Conservation (phyloP, 768 basidiomycete species). For the Lyophyllum decastes region DNA sequence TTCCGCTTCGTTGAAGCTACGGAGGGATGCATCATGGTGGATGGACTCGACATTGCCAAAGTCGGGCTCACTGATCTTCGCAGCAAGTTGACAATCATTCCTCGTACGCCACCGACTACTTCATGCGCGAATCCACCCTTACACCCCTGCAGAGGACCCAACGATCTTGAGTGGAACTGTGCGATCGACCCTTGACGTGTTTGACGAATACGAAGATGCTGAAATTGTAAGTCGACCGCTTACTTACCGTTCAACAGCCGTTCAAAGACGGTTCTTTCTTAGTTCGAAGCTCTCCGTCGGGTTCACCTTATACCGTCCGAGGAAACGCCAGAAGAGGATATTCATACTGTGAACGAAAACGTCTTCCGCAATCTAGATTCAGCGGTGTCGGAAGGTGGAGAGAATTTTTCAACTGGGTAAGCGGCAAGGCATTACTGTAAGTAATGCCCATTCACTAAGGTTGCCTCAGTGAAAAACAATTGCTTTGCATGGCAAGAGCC, state of each 20-base stretch:
- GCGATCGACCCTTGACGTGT: conserved; percentile 82
- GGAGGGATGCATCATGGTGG: conserved; percentile 72
- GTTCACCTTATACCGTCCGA: conserved; percentile 76
- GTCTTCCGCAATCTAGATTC: conserved; percentile 79
- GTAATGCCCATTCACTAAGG: background rate
- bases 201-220: conserved; percentile 80
- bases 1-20: conserved; percentile 90
- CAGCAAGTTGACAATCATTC: conserved; percentile 67
- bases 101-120: conserved; percentile 46
- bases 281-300: conserved; percentile 84
- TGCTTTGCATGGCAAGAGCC: conserved; percentile 85
- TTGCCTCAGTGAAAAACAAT: conserved; percentile 63
- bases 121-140: background rate
- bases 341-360: conserved; percentile 62
- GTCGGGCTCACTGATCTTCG: conserved; percentile 85
- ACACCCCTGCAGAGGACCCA: conserved; percentile 70
- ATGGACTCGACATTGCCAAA: conserved; percentile 76
- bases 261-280: background rate
- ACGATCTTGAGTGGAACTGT: conserved; percentile 84
- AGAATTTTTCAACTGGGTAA: conserved; percentile 87
- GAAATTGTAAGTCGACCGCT: conserved; percentile 60
- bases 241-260: background rate
- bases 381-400: conserved; percentile 78
- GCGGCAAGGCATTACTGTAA: conserved; percentile 13
- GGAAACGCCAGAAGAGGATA: conserved; percentile 46